Evolutionary conservation across 148 eudicot species (phyloP), one percentile per base, ranked within the genome.

Genomic region (Silene conica): DNA sequence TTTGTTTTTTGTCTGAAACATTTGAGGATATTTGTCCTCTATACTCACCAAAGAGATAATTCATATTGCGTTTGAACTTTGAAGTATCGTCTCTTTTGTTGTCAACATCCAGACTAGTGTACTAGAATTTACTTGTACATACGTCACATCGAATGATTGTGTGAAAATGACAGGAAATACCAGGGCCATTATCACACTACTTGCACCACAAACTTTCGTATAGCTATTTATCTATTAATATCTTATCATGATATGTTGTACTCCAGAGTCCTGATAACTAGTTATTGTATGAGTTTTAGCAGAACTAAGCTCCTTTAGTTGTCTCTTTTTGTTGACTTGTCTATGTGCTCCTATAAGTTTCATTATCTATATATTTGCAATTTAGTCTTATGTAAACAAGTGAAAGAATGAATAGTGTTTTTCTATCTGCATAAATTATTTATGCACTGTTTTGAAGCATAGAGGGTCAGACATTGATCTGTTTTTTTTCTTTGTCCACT

Each of bases 261-360:
- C 64, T 38, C 43, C 9, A 0, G 43, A 38, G 43, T 38, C 43
- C 43, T 38, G 43, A 6, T 38, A 38, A 38, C 3, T 7, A 38
- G 43, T n/a, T n/a, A n/a, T 6, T 38, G 8, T 38, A 38, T 38
- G 43, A 38, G 7, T 38, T 6, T 38, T 8, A 56, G 50, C 23
- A 57, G 57, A 8, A 48, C 31, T 38, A n/a, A n/a, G n/a, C 67
- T 65, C 16, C 45, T 65, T 2, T 19, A 81, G 73, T 70, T 59
- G 82, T 59, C n/a, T 55, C 63, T 28, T 69, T 69, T 26, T 46
- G 9, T 52, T 62, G 16, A 13, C 34, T 5, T 62, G 41, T 62
- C 66, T 62, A 50, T 69, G 59, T 43, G n/a, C 18, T 8, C 59
- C 41, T 50, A 11, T n/a, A 69, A 6, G 59, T 31, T 12, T 20